Evolutionary conservation across 179 eudicot species (phyloP).

Genomic region (Corrigiola litoralis): DNA sequence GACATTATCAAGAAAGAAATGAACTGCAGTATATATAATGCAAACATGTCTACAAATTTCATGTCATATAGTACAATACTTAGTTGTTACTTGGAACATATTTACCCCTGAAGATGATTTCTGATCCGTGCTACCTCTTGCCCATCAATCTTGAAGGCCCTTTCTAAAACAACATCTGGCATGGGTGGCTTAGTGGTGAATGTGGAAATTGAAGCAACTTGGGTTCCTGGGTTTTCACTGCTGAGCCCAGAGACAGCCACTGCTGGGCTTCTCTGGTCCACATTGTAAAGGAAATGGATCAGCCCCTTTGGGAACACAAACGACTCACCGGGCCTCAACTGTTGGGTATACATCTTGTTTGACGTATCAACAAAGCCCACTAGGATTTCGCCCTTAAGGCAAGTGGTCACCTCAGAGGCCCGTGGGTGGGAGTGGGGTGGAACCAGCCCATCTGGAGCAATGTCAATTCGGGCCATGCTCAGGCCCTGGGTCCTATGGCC

Average conservation of each 20-base stretch:
- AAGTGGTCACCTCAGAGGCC: conserved; percentile 73
- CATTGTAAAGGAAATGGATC: conserved; percentile 63
- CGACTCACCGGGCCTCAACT: conserved; percentile 60
- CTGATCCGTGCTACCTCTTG: conserved; percentile 55
- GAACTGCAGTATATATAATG: no score
- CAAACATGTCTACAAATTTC: no score
- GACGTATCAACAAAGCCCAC: conserved; percentile 75
- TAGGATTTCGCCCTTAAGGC: conserved; percentile 56
- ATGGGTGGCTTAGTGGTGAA: conserved; percentile 49
- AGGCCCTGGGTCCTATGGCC: conserved; percentile 76
- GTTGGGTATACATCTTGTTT: conserved; percentile 44
- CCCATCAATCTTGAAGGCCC: conserved; percentile 50
- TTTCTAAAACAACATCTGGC: conserved; percentile 55
- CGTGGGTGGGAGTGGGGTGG: conserved; percentile 87
- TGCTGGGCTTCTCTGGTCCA: conserved; percentile 34
- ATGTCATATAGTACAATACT: no score
- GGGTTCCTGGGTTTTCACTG: conserved; percentile 80
- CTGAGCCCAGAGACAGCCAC: conserved; percentile 55
- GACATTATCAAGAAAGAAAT: no score
- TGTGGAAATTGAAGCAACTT: conserved; percentile 45
- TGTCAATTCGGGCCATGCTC: conserved; percentile 67
- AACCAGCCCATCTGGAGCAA: conserved; percentile 55
- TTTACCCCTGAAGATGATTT: conserved; percentile 47
- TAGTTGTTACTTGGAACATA: not conserved
- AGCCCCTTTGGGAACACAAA: conserved; percentile 80